Conservation (phyloP, 2,329 filamentous ascomycete species). For the Cladophialophora chaetospira region DNA sequence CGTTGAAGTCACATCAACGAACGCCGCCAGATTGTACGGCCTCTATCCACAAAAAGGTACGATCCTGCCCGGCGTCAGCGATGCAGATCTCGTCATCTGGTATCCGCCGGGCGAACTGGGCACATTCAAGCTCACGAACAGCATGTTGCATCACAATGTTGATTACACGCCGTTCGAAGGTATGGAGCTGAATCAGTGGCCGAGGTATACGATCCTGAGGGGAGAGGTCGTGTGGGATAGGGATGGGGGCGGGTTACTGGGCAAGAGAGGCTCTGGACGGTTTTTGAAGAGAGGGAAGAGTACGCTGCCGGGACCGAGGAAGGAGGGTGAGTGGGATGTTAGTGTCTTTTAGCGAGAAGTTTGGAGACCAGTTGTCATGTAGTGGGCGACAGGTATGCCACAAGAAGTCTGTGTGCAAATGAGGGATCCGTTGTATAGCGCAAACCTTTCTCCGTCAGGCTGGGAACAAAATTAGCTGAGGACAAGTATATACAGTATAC, state of each 20-base stretch:
- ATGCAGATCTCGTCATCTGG: constrained; percentile 63
- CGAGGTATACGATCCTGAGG: constrained; percentile 61
- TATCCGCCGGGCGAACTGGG: constrained; percentile 50
- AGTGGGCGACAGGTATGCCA: too few species aligned
- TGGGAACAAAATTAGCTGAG: too few species aligned
- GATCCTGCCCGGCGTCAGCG: constrained; percentile 51
- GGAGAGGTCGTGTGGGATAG: constrained; percentile 56
- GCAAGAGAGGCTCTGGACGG: constrained; percentile 51
- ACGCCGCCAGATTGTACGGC: constrained; percentile 61
- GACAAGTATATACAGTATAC: not conserved
- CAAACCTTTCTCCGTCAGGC: too few species aligned
- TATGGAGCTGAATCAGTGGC: constrained; percentile 60
- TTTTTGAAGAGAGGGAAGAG: constrained; percentile 51
- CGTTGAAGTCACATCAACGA: constrained; percentile 58
- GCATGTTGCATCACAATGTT: constrained; percentile 61
- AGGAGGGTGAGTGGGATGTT: constrained; percentile 36
- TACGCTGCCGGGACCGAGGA: constrained; percentile 40
- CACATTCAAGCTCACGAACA: constrained; percentile 52
- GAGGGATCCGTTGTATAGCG: too few species aligned
- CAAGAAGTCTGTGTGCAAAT: too few species aligned
- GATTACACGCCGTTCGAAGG: constrained; percentile 67
- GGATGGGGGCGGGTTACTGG: constrained; percentile 56
- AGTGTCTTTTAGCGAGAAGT: constrained; percentile 18
- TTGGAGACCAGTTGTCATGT: not conserved
- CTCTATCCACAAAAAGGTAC: constrained; percentile 55